These are phyloP conservation scores for Sporothrix dimorphospora DNA, from an alignment of 2,329 filamentous ascomycete genomes.

Conservation along the genomic window DNA sequence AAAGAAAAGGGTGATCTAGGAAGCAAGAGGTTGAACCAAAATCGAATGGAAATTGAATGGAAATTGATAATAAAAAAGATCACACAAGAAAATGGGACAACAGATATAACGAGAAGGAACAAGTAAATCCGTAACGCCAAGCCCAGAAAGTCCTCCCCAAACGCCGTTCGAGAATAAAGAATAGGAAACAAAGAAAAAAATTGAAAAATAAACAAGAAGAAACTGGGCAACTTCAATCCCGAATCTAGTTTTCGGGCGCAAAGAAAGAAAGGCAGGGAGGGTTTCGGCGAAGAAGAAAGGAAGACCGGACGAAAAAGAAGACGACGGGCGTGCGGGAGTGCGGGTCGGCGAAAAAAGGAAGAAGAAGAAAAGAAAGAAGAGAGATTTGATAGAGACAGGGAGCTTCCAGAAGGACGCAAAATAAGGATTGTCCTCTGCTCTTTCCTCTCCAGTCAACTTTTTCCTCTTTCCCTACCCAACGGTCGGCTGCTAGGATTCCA, in stretches of 20 bases:
- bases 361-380: background rate
- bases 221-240: background rate
- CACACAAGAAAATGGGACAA: background rate
- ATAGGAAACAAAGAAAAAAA: background rate
- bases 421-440: background rate
- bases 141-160: background rate
- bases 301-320: background rate
- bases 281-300: background rate
- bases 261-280: background rate
- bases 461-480: background rate
- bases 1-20: background rate
- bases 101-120: background rate
- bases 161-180: background rate
- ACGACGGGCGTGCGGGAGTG: background rate
- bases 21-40: background rate
- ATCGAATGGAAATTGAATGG: background rate
- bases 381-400: background rate
- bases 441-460: background rate
- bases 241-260: conserved; percentile 3
- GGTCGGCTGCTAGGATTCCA: conserved; percentile 6
- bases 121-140: background rate
- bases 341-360: background rate
- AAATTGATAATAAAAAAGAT: background rate
- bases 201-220: background rate
- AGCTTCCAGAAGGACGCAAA: conserved; percentile 13